Conservation (phyloP, 257 asterid genomes). For the Capsicum chinense region DNA sequence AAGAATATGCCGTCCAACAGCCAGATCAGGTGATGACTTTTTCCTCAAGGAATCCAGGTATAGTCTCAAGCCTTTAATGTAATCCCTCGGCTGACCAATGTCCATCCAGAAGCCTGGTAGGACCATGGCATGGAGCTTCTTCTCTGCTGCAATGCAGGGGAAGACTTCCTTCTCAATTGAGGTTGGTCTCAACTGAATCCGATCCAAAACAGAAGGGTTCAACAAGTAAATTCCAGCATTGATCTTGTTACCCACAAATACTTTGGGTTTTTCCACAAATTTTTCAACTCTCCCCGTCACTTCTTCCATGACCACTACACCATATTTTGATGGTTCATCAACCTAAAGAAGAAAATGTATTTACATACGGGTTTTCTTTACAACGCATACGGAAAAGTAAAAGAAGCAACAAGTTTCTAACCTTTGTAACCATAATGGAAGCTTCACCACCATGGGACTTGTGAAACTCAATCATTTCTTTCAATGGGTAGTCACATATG, state of each 20-base stretch:
- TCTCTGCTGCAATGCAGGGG: slow-evolving; percentile 73
- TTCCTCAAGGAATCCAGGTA: slow-evolving; percentile 73
- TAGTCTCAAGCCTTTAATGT: slow-evolving; percentile 76
- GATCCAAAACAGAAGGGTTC: slow-evolving; percentile 79
- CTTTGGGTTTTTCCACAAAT: slow-evolving; percentile 93
- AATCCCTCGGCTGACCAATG: slow-evolving; percentile 92
- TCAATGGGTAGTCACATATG: slow-evolving; percentile 75
- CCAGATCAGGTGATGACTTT: slow-evolving; percentile 62
- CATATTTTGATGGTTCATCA: slow-evolving; percentile 92
- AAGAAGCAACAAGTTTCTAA: slow-evolving; percentile 13
- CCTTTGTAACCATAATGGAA: slow-evolving; percentile 78
- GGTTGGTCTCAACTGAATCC: slow-evolving; percentile 75
- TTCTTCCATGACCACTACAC: slow-evolving; percentile 85
- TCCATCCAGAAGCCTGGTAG: slow-evolving; percentile 96
- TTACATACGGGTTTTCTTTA: not conserved
- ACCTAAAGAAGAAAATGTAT: slow-evolving; percentile 49
- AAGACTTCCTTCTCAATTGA: slow-evolving; percentile 90
- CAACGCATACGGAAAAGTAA: not conserved
- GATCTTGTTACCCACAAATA: slow-evolving; percentile 88
- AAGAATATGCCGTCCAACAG: slow-evolving; percentile 61
- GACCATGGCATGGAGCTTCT: slow-evolving; percentile 77
- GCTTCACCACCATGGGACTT: slow-evolving; percentile 87
- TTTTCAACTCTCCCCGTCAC: slow-evolving; percentile 78
- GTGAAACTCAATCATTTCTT: slow-evolving; percentile 77
- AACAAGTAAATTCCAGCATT: slow-evolving; percentile 88